Conservation (phyloP, 345 rosid species). For the Pistacia vera region DNA sequence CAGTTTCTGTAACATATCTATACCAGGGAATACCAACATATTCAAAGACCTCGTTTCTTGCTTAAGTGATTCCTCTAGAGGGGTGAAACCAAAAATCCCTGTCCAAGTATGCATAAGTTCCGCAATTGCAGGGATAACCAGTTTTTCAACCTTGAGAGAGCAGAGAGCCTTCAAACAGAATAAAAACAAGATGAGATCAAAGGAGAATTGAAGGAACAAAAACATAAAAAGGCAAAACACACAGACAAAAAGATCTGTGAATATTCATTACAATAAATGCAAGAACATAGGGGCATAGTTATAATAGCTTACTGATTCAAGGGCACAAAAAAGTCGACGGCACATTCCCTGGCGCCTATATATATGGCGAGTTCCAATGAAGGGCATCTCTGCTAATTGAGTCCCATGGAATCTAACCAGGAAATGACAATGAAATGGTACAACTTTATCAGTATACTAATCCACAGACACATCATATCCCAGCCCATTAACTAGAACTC, state of each 20-base stretch:
- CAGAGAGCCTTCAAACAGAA: slow-evolving; percentile 52
- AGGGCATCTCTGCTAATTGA: slow-evolving; percentile 88
- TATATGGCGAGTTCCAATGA: slow-evolving; percentile 83
- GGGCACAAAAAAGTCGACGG: slow-evolving; percentile 71
- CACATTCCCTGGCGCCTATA: slow-evolving; percentile 95
- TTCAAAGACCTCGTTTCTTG: slow-evolving; percentile 62
- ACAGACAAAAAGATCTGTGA: slow-evolving; percentile 1
- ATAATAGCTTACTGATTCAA: slow-evolving; percentile 60
- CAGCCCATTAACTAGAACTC: not conserved
- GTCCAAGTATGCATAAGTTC: slow-evolving; percentile 84
- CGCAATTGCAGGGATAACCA: slow-evolving; percentile 80
- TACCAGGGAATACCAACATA: slow-evolving; percentile 79
- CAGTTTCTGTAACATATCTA: slow-evolving; percentile 77
- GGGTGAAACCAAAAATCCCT: slow-evolving; percentile 65
- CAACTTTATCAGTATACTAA: slow-evolving; percentile 4
- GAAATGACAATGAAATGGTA: slow-evolving; percentile 8
- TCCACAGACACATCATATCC: not conserved
- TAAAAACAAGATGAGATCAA: slow-evolving; percentile 16
- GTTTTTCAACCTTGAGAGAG: slow-evolving; percentile 64
- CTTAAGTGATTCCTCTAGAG: slow-evolving; percentile 51
- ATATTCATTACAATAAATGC: not conserved
- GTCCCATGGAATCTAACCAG: slow-evolving; percentile 74
- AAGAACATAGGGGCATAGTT: slow-evolving; percentile 16
- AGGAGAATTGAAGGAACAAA: not conserved
- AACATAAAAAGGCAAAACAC: slow-evolving; percentile 1